Evolutionary conservation across 2,329 filamentous ascomycete species (phyloP).

Genomic region (Aspergillus novoparasiticus): DNA sequence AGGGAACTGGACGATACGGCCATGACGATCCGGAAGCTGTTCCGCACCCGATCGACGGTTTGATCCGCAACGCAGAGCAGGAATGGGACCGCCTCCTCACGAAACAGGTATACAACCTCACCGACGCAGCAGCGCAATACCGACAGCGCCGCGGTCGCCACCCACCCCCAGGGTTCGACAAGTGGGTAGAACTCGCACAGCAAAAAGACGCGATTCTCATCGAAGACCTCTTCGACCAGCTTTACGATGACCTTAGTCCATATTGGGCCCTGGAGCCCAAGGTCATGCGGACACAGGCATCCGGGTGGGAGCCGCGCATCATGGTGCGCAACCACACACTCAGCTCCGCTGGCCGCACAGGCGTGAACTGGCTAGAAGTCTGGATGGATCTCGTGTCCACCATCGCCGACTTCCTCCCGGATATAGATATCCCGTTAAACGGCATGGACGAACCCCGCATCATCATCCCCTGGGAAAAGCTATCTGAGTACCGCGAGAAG

Average conservation of each 20-base stretch:
- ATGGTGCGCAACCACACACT: slow-evolving; percentile 44
- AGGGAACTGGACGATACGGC: neutral
- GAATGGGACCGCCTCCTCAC: neutral
- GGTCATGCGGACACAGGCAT: slow-evolving; percentile 46
- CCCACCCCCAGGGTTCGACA: neutral
- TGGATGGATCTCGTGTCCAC: slow-evolving; percentile 46
- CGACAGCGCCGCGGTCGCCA: neutral
- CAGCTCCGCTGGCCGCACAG: slow-evolving; percentile 29
- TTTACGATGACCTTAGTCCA: slow-evolving; percentile 52
- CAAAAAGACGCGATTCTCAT: slow-evolving; percentile 47
- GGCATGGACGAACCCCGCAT: slow-evolving; percentile 53
- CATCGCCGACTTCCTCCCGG: slow-evolving; percentile 44
- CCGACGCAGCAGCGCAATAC: neutral
- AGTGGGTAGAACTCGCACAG: slow-evolving; percentile 37
- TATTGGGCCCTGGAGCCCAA: slow-evolving; percentile 52
- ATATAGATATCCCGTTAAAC: slow-evolving; percentile 52
- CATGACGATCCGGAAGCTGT: neutral
- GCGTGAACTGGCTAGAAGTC: slow-evolving; percentile 41
- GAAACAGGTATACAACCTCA: neutral
- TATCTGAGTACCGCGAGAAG: slow-evolving; percentile 41
- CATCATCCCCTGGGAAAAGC: slow-evolving; percentile 51
- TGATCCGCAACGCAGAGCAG: neutral
- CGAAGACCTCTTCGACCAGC: slow-evolving; percentile 55
- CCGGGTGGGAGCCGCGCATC: slow-evolving; percentile 41
- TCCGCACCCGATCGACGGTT: neutral